These are phyloP conservation scores for Acanthamoeba triangularis DNA, from an alignment of 208 protist species.

Conservation along the genomic window DNA sequence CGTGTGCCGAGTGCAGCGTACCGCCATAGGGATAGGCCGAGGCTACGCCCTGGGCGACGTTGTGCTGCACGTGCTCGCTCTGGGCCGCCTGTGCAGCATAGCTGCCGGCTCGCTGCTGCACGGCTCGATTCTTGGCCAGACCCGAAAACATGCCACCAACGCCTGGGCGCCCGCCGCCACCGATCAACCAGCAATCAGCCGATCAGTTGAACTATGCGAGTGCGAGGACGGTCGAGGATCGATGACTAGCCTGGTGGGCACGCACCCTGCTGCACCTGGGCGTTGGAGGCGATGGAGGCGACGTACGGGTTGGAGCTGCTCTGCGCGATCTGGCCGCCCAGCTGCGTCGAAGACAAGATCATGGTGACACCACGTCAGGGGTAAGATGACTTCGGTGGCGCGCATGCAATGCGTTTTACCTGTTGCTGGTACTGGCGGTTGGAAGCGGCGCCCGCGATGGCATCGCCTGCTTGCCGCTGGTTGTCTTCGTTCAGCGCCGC, in stretches of 20 bases:
- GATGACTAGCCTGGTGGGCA: neutral
- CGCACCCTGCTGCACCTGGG: conserved; percentile 8
- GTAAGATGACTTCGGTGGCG: neutral
- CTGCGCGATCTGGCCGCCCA: neutral
- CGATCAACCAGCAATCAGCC: neutral
- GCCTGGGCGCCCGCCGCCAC: neutral
- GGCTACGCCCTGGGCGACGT: neutral
- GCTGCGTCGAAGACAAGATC: neutral
- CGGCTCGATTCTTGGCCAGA: conserved; percentile 2
- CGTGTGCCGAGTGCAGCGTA: neutral
- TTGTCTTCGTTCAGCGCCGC: conserved; percentile 54
- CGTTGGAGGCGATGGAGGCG: neutral
- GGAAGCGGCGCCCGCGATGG: neutral
- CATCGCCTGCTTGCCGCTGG: conserved; percentile 19
- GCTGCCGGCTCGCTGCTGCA: conserved; percentile 4
- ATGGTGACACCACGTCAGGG: neutral
- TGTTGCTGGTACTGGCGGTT: conserved; percentile 47
- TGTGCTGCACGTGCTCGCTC: neutral
- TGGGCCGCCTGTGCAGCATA: neutral
- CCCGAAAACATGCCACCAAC: neutral
- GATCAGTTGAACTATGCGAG: neutral
- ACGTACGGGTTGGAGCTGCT: conserved; percentile 38
- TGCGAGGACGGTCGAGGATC: neutral
- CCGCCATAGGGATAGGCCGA: neutral
- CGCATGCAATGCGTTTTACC: neutral